phyloP scores from a whole-genome alignment of 208 protist genomes.

The Leishmania mexicana region DNA sequence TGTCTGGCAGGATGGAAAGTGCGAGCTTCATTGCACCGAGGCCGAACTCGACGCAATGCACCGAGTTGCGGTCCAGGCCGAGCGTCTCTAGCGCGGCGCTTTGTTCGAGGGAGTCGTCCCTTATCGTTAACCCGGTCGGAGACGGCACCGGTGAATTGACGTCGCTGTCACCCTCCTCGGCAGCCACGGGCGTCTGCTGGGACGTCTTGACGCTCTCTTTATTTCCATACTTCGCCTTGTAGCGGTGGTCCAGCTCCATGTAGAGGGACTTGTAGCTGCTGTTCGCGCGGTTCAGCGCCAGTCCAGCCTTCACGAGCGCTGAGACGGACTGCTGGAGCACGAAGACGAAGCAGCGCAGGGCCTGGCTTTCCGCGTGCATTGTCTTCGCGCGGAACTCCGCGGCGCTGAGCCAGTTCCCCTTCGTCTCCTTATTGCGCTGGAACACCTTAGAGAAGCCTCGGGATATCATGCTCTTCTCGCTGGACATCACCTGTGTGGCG shows the following conservation, averaged over 20 bases:
- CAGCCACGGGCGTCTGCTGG: too few relatives aligned
- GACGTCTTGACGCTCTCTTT: neutral
- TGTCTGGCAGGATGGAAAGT: conserved; percentile 49
- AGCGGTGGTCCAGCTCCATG: conserved; percentile 39
- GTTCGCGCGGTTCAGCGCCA: conserved; percentile 55
- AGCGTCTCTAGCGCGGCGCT: conserved; percentile 31
- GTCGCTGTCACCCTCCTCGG: neutral
- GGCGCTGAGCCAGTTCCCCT: conserved; percentile 31
- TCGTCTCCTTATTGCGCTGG: conserved; percentile 25
- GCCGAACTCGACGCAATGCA: conserved; percentile 56
- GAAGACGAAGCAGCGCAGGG: conserved; percentile 51
- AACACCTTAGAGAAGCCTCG: conserved; percentile 33
- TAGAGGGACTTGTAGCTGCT: conserved; percentile 35
- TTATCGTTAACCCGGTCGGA: conserved; percentile 4
- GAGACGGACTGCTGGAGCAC: conserved; percentile 47
- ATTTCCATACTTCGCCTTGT: conserved; percentile 20
- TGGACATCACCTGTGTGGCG: conserved; percentile 36
- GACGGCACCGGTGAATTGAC: conserved; percentile 7
- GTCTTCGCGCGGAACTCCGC: conserved; percentile 60
- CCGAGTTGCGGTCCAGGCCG: conserved; percentile 58
- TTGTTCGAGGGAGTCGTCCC: conserved; percentile 20
- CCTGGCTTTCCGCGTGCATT: conserved; percentile 48
- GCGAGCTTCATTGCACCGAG: conserved; percentile 50
- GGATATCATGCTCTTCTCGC: conserved; percentile 21
- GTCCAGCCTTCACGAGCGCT: conserved; percentile 45